A percentile compares a stretch with the other conserved stretches of the same genome.
phyloP scores from a whole-genome alignment of 83 land plant species.

The Isoetes engelmannii region DNA sequence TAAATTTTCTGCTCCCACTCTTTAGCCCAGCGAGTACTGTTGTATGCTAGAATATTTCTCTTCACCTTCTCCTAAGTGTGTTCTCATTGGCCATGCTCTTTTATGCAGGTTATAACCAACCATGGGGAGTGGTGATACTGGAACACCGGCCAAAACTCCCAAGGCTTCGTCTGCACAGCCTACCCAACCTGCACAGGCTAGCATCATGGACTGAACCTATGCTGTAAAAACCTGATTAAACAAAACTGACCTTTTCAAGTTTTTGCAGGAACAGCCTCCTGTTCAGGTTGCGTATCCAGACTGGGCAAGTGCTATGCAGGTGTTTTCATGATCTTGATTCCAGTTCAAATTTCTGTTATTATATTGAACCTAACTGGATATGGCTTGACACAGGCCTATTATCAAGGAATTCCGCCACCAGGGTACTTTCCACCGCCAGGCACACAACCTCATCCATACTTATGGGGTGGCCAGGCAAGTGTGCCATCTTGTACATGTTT shows the following conservation, averaged over 20 bases:
- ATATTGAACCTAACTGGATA: not conserved
- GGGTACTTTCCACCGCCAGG: conserved; percentile 52
- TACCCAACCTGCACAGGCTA: not conserved
- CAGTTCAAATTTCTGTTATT: not conserved
- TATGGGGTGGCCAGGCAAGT: conserved; percentile 83
- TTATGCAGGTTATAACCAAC: not conserved
- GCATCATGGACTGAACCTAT: not conserved
- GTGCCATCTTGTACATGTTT: not conserved
- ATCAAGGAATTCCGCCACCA: conserved; percentile 37
- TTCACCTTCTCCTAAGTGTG: too few species aligned
- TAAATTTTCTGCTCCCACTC: too few species aligned
- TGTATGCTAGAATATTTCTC: too few species aligned
- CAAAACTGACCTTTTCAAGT: not conserved
- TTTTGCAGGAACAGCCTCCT: conserved; percentile 26
- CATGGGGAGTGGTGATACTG: conserved; percentile 34
- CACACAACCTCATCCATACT: conserved; percentile 71
- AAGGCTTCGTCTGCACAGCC: conserved; percentile 28
- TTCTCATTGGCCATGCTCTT: too few species aligned
- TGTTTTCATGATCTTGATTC: not conserved
- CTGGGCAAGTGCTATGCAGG: conserved; percentile 43
- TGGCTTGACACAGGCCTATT: conserved; percentile 31
- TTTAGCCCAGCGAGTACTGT: too few species aligned
- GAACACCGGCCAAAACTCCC: conserved; percentile 34
- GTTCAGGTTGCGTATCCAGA: conserved; percentile 34
- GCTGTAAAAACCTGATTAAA: not conserved